Evolutionary conservation across 306 rosid species (phyloP), one percentile per base, ranked within the genome.

Genomic region (Carpinus viminea): DNA sequence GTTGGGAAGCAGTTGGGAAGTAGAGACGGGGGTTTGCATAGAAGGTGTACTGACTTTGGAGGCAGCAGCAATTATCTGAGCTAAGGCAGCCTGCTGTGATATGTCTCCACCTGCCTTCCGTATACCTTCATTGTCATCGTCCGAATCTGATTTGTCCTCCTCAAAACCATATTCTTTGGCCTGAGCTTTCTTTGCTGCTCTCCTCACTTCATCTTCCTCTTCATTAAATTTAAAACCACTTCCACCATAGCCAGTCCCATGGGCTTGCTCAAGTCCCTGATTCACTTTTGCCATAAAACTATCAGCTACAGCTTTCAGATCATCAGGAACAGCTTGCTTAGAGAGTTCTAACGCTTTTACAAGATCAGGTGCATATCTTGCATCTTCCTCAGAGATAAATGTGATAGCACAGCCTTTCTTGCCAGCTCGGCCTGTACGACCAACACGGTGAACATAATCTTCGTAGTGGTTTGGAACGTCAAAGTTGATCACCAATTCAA

Each of bases 191-290:
- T 94, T 94, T 16, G 97, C 98, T 55, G 98, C 98, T 83, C 75
- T 92, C 87, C 98, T 87, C 72, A 89, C 94, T 86, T 93, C 98
- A 76, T 93, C 98, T 88, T 94, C 98, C 79, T 94, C 98, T 77
- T 90, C 98, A 76, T 91, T 92, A 83, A 94, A 94, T 84, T 94
- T 94, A 72, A 92, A 94, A 60, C 97, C 98, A 81, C 97, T 94
- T 82, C 98, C 98, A 68, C 98, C 98, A 85, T 89, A 94, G 61
- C 98, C 98, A 81, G 96, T 94, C 76, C 96, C 98, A 83, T 94
- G 98, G 50, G 94, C 89, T 80, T 90, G 98, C 81, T 92, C 96
- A 34, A 90, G 90, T 77, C 97, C 91, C 84, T 92, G 96, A 76
- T 85, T 90, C 83, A 94, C 96, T 83, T 92, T 92, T 11, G 85